Base-by-base conservation (phyloP, 179 eudicot species). In the Actinidia arguta region DNA sequence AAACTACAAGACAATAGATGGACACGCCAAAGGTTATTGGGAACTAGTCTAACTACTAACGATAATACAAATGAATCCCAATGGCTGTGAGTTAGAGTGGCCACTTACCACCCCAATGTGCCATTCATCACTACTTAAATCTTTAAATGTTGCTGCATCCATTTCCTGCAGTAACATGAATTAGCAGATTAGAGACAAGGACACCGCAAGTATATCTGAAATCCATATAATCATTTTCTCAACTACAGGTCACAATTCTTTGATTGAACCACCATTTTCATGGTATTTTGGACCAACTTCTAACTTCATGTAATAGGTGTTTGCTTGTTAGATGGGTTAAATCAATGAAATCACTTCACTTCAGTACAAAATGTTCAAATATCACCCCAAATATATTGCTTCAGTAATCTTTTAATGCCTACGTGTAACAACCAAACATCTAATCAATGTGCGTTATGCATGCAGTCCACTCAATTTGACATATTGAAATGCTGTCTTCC, bases 51-150 rank as follows among this genome's bases (percentile, higher is more conserved):
- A 5, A 20, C 73, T 8, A 18, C 52, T 44, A 24, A 42, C 12
- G 44, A 42, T 61, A 12, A 48, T 78, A 17, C 20, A 79, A 52
- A 31, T 27, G 25, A 27, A 55, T 44, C 56, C 36, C 22, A n/a
- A 50, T 6, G 14, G 59, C 61, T 14, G 77, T 25, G 64, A 50
- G 69, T 61, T 74, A 68, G 54, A 78, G 76, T 54, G 36, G 47
- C 42, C 74, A 52, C 98, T 88, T 84, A 96, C 99, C 94, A 96
- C 98, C 13, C 99, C 99, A 72, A 96, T 95, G 73, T 95, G 98
- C 98, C 97, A 95, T 72, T 90, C 90, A 27, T 92, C 92, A 58
- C 88, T 63, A 81, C 88, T 90, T 73, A 95, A 91, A 68, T 91
- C 93, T 79, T 84, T 90, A 66, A 95, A 96, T 46, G 90, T 83